Conservation (phyloP, 2,329 filamentous ascomycete species). For the Calcarisporium arbuscula region DNA sequence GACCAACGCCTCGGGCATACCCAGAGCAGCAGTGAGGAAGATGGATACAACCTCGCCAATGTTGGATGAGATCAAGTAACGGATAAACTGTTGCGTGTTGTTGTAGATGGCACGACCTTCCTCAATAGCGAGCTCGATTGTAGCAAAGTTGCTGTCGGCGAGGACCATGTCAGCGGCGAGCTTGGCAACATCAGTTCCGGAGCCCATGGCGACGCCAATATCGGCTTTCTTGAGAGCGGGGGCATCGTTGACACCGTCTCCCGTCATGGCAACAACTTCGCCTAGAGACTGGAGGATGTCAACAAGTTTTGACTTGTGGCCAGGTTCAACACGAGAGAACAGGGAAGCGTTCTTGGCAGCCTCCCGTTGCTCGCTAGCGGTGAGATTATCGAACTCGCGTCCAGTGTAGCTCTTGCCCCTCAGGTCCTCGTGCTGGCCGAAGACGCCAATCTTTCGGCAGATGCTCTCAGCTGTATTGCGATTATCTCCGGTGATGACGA, state of each 20-base stretch:
- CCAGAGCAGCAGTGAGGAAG: conserved; percentile 90
- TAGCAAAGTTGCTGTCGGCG: conserved; percentile 97
- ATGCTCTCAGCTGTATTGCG: conserved; percentile 96
- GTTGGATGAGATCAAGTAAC: conserved; percentile 97
- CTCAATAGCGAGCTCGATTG: conserved; percentile 91
- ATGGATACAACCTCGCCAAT: conserved; percentile 99
- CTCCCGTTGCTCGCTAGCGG: conserved; percentile 69
- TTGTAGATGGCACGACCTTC: conserved; percentile 98
- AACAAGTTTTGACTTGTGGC: conserved; percentile 95
- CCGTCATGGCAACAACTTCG: conserved; percentile 98
- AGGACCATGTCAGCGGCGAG: conserved; percentile 98
- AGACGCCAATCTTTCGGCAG: conserved; percentile 94
- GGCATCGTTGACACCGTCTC: conserved; percentile 96
- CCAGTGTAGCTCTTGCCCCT: conserved; percentile 92
- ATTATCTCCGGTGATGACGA: conserved; percentile 98
- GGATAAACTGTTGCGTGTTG: conserved; percentile 99
- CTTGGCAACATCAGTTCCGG: conserved; percentile 94
- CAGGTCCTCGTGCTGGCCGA: conserved; percentile 73
- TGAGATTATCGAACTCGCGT: conserved; percentile 85
- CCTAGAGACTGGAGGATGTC: conserved; percentile 89
- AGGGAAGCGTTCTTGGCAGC: conserved; percentile 81
- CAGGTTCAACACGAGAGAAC: conserved; percentile 93
- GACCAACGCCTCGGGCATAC: conserved; percentile 96
- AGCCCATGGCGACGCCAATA: conserved; percentile 98
- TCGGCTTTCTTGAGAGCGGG: conserved; percentile 97